Base-by-base conservation (phyloP, 1,284 basidiomycete species). In the Leucoagaricus sp. region DNA sequence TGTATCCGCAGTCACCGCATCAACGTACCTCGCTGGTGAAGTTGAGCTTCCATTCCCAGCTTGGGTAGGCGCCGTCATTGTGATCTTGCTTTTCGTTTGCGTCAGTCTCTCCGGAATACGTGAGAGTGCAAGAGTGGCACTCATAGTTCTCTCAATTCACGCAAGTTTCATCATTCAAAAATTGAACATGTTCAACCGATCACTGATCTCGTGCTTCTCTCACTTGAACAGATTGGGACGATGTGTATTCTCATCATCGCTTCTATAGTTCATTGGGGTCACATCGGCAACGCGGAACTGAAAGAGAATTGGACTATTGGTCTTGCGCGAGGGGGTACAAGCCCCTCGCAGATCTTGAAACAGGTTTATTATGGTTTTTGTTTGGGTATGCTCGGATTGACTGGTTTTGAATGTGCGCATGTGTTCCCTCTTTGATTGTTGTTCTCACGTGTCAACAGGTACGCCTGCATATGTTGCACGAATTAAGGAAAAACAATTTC, bases 1-100 rank as follows among this genome's bases (percentile, higher is more conserved):
- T 12, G 85, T 89, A 13, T 88, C 87, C 1, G 86, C 88, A 0
- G 83, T 86, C 0, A 88, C 87, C 0, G 86, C 87, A 0, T 75
- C 79, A 7, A 75, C 81, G 2, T 90, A 90, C 62, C 77, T 90
- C n/a, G 72, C 75, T 2, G 85, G 83, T 10, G 86, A 90, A 66
- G 75, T 85, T 7, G 56, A 65, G 1, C 65, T 84, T 3, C 81
- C 84, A 0, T 82, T 87, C 60, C 80, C 83, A 0, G 60, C 73
- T 8, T 81, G 76, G 61, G 71, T 81, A 4, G 75, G 78, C 5
- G 74, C 81, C 0, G 64, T 81, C 13, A 60, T 85, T 12, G 70
- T 89, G 15, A 67, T 89, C 2, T 58, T 77, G 4, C 60, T 80
- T 0, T 82, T 90, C 48, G 76, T 81, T 1, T 47, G 77, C 3